These are phyloP conservation scores for Meripilus lineatus DNA, from an alignment of 1,284 basidiomycete species.

Conservation along the genomic window DNA sequence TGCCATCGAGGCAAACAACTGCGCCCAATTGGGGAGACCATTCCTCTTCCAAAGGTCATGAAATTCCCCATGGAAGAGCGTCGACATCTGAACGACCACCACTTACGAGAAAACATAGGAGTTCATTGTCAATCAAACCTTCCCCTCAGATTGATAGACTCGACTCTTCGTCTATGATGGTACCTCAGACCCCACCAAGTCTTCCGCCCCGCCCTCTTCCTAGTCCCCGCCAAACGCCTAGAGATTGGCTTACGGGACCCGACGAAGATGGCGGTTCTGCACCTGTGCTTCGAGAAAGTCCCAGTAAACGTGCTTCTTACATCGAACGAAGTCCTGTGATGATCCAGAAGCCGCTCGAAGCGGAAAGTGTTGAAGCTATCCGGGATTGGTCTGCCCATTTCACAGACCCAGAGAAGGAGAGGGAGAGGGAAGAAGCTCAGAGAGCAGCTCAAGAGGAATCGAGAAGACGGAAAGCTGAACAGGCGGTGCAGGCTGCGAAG, in stretches of 20 bases:
- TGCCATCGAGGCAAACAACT: slow-evolving; percentile 15
- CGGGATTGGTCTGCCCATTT: slow-evolving; percentile 7
- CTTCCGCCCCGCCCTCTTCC: slow-evolving; percentile 22
- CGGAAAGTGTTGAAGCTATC: slow-evolving; percentile 26
- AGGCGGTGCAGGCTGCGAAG: slow-evolving; percentile 6
- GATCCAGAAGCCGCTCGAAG: slow-evolving; percentile 42
- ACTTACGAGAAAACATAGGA: slow-evolving; percentile 38
- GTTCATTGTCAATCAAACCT: slow-evolving; percentile 33
- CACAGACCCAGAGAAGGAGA: slow-evolving; percentile 4
- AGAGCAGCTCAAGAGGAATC: not conserved
- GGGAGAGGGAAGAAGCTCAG: slow-evolving; percentile 10
- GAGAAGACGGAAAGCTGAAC: slow-evolving; percentile 2
- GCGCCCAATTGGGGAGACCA: slow-evolving; percentile 2
- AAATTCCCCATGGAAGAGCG: too few species aligned
- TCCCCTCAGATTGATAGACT: not conserved
- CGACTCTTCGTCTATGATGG: too few species aligned
- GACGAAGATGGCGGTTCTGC: slow-evolving; percentile 34
- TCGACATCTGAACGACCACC: slow-evolving; percentile 25
- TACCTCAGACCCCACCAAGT: slow-evolving; percentile 12
- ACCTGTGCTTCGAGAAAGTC: slow-evolving; percentile 58
- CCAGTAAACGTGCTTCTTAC: slow-evolving; percentile 64
- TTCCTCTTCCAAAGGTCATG: not conserved
- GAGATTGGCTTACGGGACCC: slow-evolving; percentile 72
- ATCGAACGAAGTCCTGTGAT: slow-evolving; percentile 48
- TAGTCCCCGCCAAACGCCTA: slow-evolving; percentile 22